Base-by-base conservation (phyloP, 495 filamentous ascomycete species). In the Rhypophila decipiens region DNA sequence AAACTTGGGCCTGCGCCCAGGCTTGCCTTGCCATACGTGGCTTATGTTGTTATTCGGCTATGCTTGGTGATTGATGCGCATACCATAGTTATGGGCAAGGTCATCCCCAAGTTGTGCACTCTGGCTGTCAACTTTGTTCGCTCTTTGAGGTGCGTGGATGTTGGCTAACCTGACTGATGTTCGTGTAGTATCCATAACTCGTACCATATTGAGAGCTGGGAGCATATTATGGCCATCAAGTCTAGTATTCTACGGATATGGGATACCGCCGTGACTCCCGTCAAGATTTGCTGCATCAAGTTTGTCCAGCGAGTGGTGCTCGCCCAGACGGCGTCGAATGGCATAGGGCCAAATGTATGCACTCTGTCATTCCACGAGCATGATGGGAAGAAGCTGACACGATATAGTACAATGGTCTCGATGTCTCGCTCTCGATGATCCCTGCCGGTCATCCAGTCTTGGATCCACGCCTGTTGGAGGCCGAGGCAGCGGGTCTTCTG, bases 261-360 rank as follows among this genome's bases (percentile, higher is more conserved):
- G 93, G 93, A 97, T 66, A 75, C 74, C 19, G 88, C 87, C 9
- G 72, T 79, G 3, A 72, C 80, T 8, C 82, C 87, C 1, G 80
- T 97, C 37, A 85, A 84, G 59, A 77, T 96, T 59, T 91, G 88
- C 74, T 96, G 93, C 66, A 86, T 96, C 75, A 98, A 98, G 62
- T 97, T 98, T 59, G 83, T 87, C 13, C 90, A 97, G 70, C 79
- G 87, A 21, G 88, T 97, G 29, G 86, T 98, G 36, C 84, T 95
- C 45, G 84, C 88, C 5, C 91, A 98, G 63, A 96, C 90, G 5
- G 84, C 83, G 12, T 90, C 88, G 31, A 67, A 82, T 50, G 84
- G 89, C 53, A 73, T 82, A 22, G 93, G 97, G 63, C 88, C 87
- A 49, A 83, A 88, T 72, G 90, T 95, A 78, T 41, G 83, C 44